phyloP scores from a whole-genome alignment of 345 rosid genomes.

The Camelina sativa region DNA sequence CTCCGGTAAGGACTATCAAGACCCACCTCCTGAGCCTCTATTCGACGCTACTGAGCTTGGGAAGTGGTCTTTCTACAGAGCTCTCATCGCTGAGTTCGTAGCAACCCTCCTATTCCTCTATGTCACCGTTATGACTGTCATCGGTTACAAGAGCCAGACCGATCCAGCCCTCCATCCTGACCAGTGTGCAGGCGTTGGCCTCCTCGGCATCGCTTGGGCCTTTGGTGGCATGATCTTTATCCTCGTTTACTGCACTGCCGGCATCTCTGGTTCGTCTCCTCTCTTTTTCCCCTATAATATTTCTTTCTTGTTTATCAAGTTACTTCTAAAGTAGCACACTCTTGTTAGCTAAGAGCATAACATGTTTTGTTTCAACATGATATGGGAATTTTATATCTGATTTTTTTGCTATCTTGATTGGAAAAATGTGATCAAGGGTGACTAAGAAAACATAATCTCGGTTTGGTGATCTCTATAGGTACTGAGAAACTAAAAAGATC shows the following conservation, averaged over 20 bases:
- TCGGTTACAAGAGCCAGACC: constrained; percentile 70
- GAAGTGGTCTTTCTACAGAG: constrained; percentile 89
- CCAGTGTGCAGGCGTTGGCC: constrained; percentile 74
- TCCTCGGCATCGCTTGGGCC: constrained; percentile 89
- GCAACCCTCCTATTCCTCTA: constrained; percentile 89
- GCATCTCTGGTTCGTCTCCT: constrained; percentile 73
- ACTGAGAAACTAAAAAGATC: too few relatives aligned
- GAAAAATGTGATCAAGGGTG: too few relatives aligned
- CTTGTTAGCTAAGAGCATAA: not conserved
- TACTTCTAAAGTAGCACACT: not conserved
- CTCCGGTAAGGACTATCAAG: constrained; percentile 76
- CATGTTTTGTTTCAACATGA: not conserved
- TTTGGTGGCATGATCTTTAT: constrained; percentile 89
- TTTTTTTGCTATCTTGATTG: constrained; percentile 5
- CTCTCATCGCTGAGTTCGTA: constrained; percentile 80
- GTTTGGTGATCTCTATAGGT: too few relatives aligned
- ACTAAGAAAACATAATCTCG: too few relatives aligned
- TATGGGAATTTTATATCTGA: not conserved
- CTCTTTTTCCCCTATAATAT: not conserved
- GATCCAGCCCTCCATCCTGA: constrained; percentile 37
- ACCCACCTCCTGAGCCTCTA: constrained; percentile 82
- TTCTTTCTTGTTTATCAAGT: not conserved
- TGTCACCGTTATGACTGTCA: constrained; percentile 73
- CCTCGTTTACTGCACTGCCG: constrained; percentile 92
- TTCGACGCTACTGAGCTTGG: constrained; percentile 60